Percentiles rank a stretch among this genome's conserved stretches.
phyloP scores from a whole-genome alignment of 768 basidiomycete genomes.

The Pseudohyphozyma bogoriensis region DNA sequence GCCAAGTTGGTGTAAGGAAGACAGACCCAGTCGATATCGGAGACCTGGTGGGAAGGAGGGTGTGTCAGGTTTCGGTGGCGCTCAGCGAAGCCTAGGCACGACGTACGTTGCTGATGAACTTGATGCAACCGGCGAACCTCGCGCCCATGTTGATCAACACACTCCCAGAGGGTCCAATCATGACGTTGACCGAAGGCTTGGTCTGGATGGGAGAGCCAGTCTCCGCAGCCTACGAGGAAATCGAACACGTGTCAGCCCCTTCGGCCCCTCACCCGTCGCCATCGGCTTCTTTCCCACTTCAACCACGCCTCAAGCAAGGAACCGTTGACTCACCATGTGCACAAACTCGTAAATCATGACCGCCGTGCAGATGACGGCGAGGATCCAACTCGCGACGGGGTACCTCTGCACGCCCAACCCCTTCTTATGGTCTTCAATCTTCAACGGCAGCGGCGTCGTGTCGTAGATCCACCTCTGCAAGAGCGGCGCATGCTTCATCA shows the following conservation, averaged over 20 bases:
- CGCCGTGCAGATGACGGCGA: conserved; percentile 29
- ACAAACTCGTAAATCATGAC: conserved; percentile 18
- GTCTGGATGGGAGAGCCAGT: conserved; percentile 80
- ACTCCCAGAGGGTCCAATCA: conserved; percentile 79
- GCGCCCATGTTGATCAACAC: conserved; percentile 81
- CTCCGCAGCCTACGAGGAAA: conserved; percentile 50
- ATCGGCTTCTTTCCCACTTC: too few species aligned
- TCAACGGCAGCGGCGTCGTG: conserved; percentile 47
- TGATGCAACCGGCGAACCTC: conserved; percentile 90
- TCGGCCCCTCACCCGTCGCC: too few species aligned
- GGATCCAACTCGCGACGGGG: conserved; percentile 59
- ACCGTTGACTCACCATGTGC: conserved; percentile 50
- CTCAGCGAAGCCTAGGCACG: conserved; percentile 45
- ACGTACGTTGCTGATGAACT: conserved; percentile 50
- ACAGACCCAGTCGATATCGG: conserved; percentile 27
- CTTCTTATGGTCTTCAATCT: conserved; percentile 76
- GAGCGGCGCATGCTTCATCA: conserved; percentile 1
- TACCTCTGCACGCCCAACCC: conserved; percentile 73
- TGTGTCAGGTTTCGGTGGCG: too few species aligned
- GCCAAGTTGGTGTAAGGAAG: conserved; percentile 16
- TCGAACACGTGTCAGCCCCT: too few species aligned
- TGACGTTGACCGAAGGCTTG: conserved; percentile 71
- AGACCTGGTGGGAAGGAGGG: conserved; percentile 4
- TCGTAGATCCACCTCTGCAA: conserved; percentile 28
- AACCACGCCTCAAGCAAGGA: conserved; percentile 24